phyloP scores from a whole-genome alignment of 2,329 filamentous ascomycete species.

The Penicillium verrucosum region DNA sequence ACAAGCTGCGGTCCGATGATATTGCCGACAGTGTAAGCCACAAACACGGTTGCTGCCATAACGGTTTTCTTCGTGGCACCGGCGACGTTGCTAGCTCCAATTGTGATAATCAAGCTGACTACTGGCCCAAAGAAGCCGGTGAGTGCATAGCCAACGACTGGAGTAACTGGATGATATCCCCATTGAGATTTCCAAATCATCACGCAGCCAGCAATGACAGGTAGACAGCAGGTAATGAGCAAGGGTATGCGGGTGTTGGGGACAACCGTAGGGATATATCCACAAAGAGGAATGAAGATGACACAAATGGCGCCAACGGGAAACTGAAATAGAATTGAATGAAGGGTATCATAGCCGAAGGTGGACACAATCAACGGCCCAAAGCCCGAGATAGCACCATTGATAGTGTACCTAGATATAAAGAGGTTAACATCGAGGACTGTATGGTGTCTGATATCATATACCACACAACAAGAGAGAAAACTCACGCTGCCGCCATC shows the following conservation, averaged over 20 bases:
- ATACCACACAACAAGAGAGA: neutral
- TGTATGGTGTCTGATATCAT: neutral
- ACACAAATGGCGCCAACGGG: slow-evolving; percentile 68
- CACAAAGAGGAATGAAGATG: slow-evolving; percentile 63
- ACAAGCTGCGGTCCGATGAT: slow-evolving; percentile 73
- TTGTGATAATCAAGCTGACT: slow-evolving; percentile 58
- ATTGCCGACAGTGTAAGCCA: slow-evolving; percentile 72
- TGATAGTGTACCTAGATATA: slow-evolving; percentile 59
- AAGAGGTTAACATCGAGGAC: neutral
- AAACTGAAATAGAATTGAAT: slow-evolving; percentile 71
- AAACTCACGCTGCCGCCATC: slow-evolving; percentile 60
- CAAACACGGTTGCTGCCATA: slow-evolving; percentile 70
- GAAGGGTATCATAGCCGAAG: slow-evolving; percentile 62
- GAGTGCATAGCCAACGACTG: slow-evolving; percentile 68
- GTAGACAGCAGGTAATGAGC: slow-evolving; percentile 64
- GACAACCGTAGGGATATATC: slow-evolving; percentile 60
- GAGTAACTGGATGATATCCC: slow-evolving; percentile 62
- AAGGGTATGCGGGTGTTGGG: slow-evolving; percentile 64
- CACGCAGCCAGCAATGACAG: slow-evolving; percentile 69
- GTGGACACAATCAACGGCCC: slow-evolving; percentile 69
- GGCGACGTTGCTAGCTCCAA: slow-evolving; percentile 66
- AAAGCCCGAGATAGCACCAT: slow-evolving; percentile 68
- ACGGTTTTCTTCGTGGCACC: slow-evolving; percentile 76
- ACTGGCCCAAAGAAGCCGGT: slow-evolving; percentile 71
- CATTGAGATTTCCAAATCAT: slow-evolving; percentile 69